A percentile compares a stretch with the other conserved stretches of the same genome.
These are phyloP conservation scores for Ceratocystis smalleyi DNA, from an alignment of 2,329 filamentous ascomycete species.

Conservation along the genomic window DNA sequence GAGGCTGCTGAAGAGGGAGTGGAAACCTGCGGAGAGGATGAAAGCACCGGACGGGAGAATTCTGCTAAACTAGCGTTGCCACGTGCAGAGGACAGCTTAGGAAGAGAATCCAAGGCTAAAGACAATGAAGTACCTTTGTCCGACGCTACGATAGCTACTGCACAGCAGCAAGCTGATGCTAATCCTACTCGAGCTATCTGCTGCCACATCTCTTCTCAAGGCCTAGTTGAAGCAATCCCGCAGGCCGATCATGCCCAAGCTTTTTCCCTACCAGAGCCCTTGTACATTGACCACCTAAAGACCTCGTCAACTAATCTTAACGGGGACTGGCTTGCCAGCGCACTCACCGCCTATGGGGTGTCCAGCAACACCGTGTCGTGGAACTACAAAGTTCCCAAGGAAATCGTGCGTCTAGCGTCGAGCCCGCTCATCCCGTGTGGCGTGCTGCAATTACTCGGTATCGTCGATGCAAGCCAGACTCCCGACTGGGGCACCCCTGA, in stretches of 20 bases:
- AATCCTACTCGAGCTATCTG: slow-evolving; percentile 25
- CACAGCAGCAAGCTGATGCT: slow-evolving; percentile 23
- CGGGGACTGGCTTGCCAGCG: slow-evolving; percentile 42
- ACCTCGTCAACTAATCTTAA: slow-evolving; percentile 23
- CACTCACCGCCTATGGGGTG: slow-evolving; percentile 39
- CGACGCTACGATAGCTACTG: slow-evolving; percentile 24
- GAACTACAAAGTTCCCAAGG: slow-evolving; percentile 43
- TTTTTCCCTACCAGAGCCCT: slow-evolving; percentile 24
- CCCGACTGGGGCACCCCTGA: slow-evolving; percentile 38
- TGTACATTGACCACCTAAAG: slow-evolving; percentile 35
- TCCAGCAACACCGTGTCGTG: slow-evolving; percentile 41
- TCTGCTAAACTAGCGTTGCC: neutral
- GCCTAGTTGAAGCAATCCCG: slow-evolving; percentile 31
- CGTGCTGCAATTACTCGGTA: slow-evolving; percentile 38
- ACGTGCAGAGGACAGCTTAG: neutral
- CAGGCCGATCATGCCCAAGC: slow-evolving; percentile 24
- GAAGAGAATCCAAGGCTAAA: neutral
- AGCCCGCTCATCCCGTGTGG: slow-evolving; percentile 42
- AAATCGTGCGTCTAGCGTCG: slow-evolving; percentile 35
- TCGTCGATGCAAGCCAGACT: slow-evolving; percentile 35
- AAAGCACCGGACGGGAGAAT: neutral
- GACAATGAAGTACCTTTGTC: neutral
- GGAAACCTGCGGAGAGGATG: neutral
- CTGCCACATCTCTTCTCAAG: slow-evolving; percentile 35
- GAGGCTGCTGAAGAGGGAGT: slow-evolving; percentile 11